Conservation (phyloP, 208 protist genomes). For the Leishmania tarentolae region DNA sequence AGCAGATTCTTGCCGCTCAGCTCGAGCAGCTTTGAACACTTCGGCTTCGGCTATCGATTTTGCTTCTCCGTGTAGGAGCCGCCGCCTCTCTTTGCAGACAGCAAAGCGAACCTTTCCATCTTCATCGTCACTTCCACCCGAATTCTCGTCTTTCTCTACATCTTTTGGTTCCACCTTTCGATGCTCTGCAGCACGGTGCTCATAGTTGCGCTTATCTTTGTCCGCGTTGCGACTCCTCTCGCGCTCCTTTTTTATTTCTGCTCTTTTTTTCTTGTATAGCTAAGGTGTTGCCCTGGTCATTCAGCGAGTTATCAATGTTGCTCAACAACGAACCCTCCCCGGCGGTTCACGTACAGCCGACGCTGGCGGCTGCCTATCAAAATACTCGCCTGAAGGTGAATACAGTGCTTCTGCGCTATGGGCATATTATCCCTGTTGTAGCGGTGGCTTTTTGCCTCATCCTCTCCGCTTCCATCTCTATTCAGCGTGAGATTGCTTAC, state of each 20-base stretch:
- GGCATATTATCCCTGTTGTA: conserved; percentile 40
- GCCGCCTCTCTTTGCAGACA: background rate
- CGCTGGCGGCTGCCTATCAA: conserved; percentile 14
- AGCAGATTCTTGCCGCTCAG: background rate
- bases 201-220: background rate
- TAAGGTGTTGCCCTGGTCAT: background rate
- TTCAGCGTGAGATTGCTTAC: conserved; percentile 38
- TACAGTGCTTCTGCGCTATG: conserved; percentile 33
- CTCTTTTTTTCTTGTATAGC: background rate
- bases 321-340: conserved; percentile 11
- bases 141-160: background rate
- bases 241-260: background rate
- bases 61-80: background rate
- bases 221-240: background rate
- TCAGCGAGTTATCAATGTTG: conserved; percentile 1
- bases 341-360: conserved; percentile 19
- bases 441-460: conserved; percentile 40
- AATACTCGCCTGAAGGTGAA: conserved; percentile 30
- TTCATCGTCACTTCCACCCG: background rate
- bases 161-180: background rate
- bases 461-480: conserved; percentile 31
- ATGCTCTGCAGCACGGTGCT: background rate
- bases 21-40: background rate
- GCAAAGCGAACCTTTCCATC: background rate
- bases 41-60: background rate